Evolutionary conservation across 805 yeast species (phyloP), one percentile per base, ranked within the genome.

Genomic region (Saccharomycodes ludwigii): DNA sequence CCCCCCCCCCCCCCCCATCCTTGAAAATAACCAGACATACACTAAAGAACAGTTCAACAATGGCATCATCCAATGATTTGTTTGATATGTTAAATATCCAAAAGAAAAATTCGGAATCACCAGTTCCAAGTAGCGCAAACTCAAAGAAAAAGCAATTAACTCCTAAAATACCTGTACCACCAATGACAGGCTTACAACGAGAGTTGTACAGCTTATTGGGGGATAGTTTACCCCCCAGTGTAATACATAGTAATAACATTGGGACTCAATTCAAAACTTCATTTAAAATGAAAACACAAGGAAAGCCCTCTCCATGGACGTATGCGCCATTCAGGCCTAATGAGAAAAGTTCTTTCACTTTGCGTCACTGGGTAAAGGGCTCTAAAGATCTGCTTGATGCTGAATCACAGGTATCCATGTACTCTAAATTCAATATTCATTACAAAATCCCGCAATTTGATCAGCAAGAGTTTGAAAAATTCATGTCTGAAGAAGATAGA

Each of bases 281-380:
- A n/a, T n/a, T n/a, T n/a, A 58, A 72, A 40, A 75, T 75, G 47
- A 78, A 76, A 40, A 82, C 76, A 37, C 68, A 73, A 42, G 64
- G 68, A 13, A 77, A 73, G 38, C 78, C 83, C 0, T 68, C 91
- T 0, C 85, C 95, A 1, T 91, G 99, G 99, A 66, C 71, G 1
- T 63, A 72, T 54, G 67, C 68, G 13, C 58, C 63, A 4, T 91
- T 88, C 48, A 64, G 59, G 27, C 73, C 73, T 39, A 56, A 58
- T 4, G 65, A 74, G 0, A 59, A 79, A 34, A 46, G 42, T 3
- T 76, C 71, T 29, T 72, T 76, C 17, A 60, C 58, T 25, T 62
- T 88, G 24, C 60, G 63, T 35, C 97, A 91, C 55, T 91, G 98
- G 97, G 86, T 76, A 2, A 74, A 81, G 38, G 95, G 91, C 0